These are phyloP conservation scores for Lecanicillium sp. DNA, from an alignment of 2,329 filamentous ascomycete genomes.

Conservation along the genomic window DNA sequence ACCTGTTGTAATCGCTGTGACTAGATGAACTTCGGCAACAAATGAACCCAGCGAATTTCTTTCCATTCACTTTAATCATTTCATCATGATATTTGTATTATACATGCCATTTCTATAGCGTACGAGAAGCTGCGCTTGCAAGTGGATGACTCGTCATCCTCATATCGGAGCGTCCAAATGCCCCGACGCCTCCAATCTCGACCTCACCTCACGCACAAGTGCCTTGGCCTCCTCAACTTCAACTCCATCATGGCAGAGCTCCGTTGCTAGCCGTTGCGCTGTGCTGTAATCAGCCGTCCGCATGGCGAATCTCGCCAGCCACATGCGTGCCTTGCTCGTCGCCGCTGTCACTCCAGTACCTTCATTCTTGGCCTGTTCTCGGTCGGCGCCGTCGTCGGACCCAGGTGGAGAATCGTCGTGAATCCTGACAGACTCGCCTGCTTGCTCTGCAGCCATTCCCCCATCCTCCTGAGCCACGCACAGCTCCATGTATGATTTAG, in stretches of 20 bases:
- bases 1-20: neutral
- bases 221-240: constrained; percentile 97
- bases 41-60: neutral
- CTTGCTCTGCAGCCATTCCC: constrained; percentile 31
- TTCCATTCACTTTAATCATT: neutral
- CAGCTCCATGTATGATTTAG: constrained; percentile 91
- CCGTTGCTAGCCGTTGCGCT: constrained; percentile 74
- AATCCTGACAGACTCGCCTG: constrained; percentile 44
- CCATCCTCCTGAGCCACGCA: constrained; percentile 90
- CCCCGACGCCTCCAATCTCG: constrained; percentile 54
- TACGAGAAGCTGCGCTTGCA: neutral
- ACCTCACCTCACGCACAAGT: constrained; percentile 77
- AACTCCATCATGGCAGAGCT: constrained; percentile 90
- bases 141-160: neutral
- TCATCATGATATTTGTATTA: neutral
- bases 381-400: constrained; percentile 29
- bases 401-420: constrained; percentile 44
- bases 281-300: constrained; percentile 65
- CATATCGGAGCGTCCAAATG: constrained; percentile 7
- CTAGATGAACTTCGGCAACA: neutral
- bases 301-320: constrained; percentile 82
- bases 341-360: constrained; percentile 83
- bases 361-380: constrained; percentile 27
- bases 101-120: neutral
- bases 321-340: constrained; percentile 87